Base-by-base conservation (phyloP, 148 eudicot species). In the Oxyria digyna region DNA sequence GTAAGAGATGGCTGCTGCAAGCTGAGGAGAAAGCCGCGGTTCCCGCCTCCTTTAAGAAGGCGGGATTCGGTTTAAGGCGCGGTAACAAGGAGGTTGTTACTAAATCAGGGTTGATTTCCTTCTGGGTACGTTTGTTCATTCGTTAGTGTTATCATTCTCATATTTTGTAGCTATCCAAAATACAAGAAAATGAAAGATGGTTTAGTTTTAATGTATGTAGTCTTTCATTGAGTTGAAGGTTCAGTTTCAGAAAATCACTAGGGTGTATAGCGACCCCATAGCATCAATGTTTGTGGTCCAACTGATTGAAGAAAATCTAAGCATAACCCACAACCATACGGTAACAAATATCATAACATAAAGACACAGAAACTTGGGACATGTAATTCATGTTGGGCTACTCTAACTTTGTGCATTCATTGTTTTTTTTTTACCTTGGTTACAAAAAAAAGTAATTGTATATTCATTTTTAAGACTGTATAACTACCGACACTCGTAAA, bases 71-170 rank as follows among this genome's bases (percentile, higher is more conserved):
- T n/a, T 31, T 3, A 71, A 71, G 32, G 18, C 42, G 33, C 17
- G 43, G 23, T 6, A 73, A 76, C 23, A 78, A 31, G 68, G 75
- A 71, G 31, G 73, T 17, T 70, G 71, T 23, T 72, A 72, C 82
- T 46, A 80, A 75, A 57, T 80, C 33, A 77, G 74, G 80, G 33
- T 91, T 63, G 82, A n/a, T n/a, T n/a, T n/a, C 75, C 35, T 79
- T 89, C 64, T 90, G 89, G 93, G 93, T 90, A 84, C 12, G 3
- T 41, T 9, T 42, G n/a, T 43, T 43, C 38, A 35, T 35, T 35
- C 6, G 38, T n/a, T n/a, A n/a, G n/a, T n/a, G n/a, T n/a, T n/a
- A n/a, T n/a, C n/a, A n/a, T n/a, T n/a, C n/a, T n/a, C n/a, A n/a
- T n/a, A n/a, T n/a, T n/a, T n/a, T n/a, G n/a, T n/a, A n/a, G n/a